These are phyloP conservation scores for Aspergillus bridgeri DNA, from an alignment of 495 filamentous ascomycete genomes.

Conservation along the genomic window DNA sequence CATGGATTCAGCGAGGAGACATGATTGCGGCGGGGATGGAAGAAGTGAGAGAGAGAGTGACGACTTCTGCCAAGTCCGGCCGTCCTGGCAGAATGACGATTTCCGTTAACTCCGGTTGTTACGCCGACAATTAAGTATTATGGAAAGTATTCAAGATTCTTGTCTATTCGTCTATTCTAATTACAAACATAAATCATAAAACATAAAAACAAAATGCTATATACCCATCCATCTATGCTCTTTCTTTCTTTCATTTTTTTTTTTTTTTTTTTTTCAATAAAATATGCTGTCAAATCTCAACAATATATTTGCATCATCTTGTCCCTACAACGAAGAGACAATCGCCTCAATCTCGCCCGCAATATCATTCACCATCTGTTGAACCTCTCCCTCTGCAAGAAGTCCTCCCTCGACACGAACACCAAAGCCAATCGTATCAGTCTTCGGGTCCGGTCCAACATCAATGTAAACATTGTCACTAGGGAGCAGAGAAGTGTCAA, in stretches of 20 bases:
- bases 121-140: neutral
- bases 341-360: constrained; percentile 18
- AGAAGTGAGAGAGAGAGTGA: neutral
- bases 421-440: constrained; percentile 27
- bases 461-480: constrained; percentile 32
- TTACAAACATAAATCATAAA: neutral
- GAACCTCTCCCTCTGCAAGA: constrained; percentile 19
- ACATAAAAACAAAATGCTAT: neutral
- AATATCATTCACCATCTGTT: constrained; percentile 20
- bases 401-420: constrained; percentile 26
- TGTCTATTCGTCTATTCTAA: neutral
- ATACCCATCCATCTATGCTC: neutral
- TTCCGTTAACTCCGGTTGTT: neutral
- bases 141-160: no score
- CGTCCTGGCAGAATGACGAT: neutral
- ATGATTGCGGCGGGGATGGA: neutral
- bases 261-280: neutral
- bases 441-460: constrained; percentile 21
- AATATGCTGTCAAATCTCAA: neutral
- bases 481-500: constrained; percentile 25
- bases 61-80: neutral
- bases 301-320: neutral
- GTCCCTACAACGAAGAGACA: constrained; percentile 11
- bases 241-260: no score
- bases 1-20: neutral